Percentiles rank a stretch among this genome's conserved stretches.
Evolutionary conservation across 1,284 basidiomycete species (phyloP).

Genomic region (Mrakiaceae sp.): DNA sequence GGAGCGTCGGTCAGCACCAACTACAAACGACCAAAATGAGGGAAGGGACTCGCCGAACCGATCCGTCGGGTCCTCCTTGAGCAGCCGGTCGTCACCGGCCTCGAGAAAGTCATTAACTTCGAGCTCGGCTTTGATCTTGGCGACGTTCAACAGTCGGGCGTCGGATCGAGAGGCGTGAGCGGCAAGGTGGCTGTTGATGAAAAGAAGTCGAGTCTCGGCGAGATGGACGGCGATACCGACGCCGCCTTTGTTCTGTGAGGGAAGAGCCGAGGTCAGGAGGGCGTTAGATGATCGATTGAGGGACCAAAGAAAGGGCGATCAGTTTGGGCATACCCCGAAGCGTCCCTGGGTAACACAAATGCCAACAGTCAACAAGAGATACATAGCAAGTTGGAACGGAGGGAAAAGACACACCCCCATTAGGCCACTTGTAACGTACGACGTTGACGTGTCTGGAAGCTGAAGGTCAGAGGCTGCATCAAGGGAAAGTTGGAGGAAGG

Average conservation of each 20-base stretch:
- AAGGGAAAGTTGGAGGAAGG: not conserved
- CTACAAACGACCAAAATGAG: too few species aligned
- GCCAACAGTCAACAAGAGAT: conserved; percentile 18
- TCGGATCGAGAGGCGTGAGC: conserved; percentile 35
- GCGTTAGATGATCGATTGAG: too few species aligned
- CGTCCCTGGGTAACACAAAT: too few species aligned
- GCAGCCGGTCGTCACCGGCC: conserved; percentile 20
- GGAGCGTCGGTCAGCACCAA: too few species aligned
- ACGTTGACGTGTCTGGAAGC: conserved; percentile 35
- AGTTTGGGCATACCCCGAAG: too few species aligned
- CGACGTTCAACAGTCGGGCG: conserved; percentile 34
- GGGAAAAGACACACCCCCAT: conserved; percentile 33
- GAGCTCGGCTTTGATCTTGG: conserved; percentile 42
- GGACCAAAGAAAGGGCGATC: too few species aligned
- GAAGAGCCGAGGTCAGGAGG: not conserved
- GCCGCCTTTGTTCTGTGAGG: conserved; percentile 22
- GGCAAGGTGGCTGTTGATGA: conserved; percentile 46
- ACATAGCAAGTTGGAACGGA: not conserved
- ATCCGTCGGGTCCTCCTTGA: conserved; percentile 36
- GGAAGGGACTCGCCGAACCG: conserved; percentile 30
- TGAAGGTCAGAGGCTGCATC: conserved; percentile 6
- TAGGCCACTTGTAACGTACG: conserved; percentile 43
- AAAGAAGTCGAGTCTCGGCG: conserved; percentile 41
- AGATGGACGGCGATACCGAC: conserved; percentile 42
- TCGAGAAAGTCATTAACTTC: conserved; percentile 41